Conservation (phyloP, 2,329 filamentous ascomycete species). For the Calonectria leucothoes region DNA sequence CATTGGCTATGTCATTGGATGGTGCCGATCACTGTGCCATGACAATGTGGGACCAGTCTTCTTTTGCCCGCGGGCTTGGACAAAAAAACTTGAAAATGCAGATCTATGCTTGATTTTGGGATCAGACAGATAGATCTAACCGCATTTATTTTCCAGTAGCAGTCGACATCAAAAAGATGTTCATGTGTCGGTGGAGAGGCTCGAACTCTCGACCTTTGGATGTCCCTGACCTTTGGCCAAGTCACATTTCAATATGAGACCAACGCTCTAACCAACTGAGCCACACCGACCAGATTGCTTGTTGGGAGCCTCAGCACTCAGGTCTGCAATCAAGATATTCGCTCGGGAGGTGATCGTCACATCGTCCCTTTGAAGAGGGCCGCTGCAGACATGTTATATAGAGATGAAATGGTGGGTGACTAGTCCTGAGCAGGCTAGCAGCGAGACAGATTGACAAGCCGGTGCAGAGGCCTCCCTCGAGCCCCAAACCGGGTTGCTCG, state of each 20-base stretch:
- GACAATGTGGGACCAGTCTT: too few species aligned
- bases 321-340: background rate
- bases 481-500: too few species aligned
- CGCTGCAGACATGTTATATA: too few species aligned
- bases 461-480: too few species aligned
- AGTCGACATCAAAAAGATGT: background rate
- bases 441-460: too few species aligned
- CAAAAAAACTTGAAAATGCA: background rate
- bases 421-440: too few species aligned
- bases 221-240: background rate
- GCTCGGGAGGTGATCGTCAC: background rate
- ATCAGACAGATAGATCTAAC: background rate
- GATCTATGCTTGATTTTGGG: too few species aligned
- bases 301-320: background rate
- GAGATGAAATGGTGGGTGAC: background rate
- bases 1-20: background rate
- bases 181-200: background rate
- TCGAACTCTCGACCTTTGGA: conserved; percentile 9
- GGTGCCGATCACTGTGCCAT: background rate
- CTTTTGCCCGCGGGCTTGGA: too few species aligned
- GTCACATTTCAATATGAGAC: conserved; percentile 2
- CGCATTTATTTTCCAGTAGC: background rate
- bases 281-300: background rate
- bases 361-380: background rate
- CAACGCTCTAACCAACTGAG: conserved; percentile 9